These are phyloP conservation scores for Neurospora sp. DNA, from an alignment of 2,329 filamentous ascomycete species.

Conservation along the genomic window DNA sequence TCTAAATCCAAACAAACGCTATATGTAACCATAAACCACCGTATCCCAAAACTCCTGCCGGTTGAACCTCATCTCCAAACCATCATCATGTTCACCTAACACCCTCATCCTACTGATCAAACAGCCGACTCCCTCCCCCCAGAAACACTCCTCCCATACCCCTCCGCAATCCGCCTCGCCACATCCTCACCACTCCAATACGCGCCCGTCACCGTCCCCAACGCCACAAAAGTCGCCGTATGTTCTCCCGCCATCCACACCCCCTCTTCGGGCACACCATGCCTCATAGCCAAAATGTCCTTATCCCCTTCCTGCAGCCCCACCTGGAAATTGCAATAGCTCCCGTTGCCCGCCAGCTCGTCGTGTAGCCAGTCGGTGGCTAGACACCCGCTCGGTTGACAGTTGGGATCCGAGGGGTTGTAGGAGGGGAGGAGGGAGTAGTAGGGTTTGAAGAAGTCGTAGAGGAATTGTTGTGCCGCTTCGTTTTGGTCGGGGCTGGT, in stretches of 20 bases:
- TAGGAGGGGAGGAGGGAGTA: conserved; percentile 67
- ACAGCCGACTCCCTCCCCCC: conserved; percentile 1
- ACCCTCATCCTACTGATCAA: background rate
- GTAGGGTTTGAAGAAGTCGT: conserved; percentile 67
- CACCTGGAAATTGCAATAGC: conserved; percentile 77
- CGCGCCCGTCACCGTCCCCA: conserved; percentile 83
- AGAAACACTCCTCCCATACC: conserved; percentile 31
- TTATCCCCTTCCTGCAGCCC: conserved; percentile 60
- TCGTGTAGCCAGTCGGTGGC: conserved; percentile 74
- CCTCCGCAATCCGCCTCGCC: conserved; percentile 51
- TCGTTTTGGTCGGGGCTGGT: background rate
- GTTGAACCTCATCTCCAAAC: no score
- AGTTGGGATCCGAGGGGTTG: conserved; percentile 38
- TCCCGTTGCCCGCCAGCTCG: conserved; percentile 69
- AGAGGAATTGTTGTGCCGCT: conserved; percentile 45
- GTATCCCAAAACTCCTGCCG: background rate
- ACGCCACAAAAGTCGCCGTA: conserved; percentile 77
- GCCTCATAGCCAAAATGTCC: conserved; percentile 57
- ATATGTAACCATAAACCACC: background rate
- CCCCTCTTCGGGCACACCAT: conserved; percentile 54
- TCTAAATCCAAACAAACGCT: background rate
- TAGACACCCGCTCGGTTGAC: conserved; percentile 52
- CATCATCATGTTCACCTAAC: no score
- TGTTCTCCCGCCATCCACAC: conserved; percentile 88
- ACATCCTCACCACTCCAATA: conserved; percentile 86